phyloP scores from a whole-genome alignment of 805 yeast species.

The Candida palmyrensis region DNA sequence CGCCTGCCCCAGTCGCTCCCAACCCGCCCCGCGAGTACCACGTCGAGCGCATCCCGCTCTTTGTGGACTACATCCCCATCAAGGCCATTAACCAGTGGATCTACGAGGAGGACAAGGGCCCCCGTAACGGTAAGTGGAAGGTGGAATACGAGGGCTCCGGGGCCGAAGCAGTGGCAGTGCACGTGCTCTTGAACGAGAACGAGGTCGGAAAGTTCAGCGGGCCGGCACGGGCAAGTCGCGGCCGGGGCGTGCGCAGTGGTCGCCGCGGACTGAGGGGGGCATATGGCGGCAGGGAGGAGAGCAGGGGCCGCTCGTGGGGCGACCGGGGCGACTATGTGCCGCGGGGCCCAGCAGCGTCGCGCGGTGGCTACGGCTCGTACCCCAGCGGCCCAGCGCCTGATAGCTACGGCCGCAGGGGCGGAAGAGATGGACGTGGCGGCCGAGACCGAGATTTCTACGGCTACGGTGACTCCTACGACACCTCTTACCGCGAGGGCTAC shows the following conservation, averaged over 20 bases:
- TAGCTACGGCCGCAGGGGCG: slow-evolving; percentile 7
- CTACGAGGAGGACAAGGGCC: slow-evolving; percentile 41
- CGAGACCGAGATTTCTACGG: slow-evolving; percentile 1
- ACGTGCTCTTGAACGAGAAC: slow-evolving; percentile 13
- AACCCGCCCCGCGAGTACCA: slow-evolving; percentile 1
- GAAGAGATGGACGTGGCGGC: not conserved
- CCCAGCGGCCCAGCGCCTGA: not conserved
- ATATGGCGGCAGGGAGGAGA: no score
- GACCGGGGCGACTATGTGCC: slow-evolving; percentile 1
- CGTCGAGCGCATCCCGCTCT: slow-evolving; percentile 14
- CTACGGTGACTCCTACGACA: not conserved
- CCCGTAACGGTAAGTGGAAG: slow-evolving; percentile 42
- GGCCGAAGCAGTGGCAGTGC: slow-evolving; percentile 12
- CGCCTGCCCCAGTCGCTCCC: not conserved
- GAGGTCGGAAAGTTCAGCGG: no score
- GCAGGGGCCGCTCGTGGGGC: no score
- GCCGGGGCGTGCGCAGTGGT: slow-evolving; percentile 7
- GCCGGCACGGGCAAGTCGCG: slow-evolving; percentile 6
- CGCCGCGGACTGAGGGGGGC: slow-evolving; percentile 3
- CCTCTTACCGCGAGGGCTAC: not conserved
- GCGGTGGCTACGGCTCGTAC: not conserved
- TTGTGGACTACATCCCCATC: slow-evolving; percentile 41
- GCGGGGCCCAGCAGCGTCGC: not conserved
- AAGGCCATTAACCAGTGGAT: slow-evolving; percentile 43
- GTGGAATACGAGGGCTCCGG: slow-evolving; percentile 23